These are phyloP conservation scores for Epichloe gansuensis DNA, from an alignment of 2,329 filamentous ascomycete species.

Conservation along the genomic window DNA sequence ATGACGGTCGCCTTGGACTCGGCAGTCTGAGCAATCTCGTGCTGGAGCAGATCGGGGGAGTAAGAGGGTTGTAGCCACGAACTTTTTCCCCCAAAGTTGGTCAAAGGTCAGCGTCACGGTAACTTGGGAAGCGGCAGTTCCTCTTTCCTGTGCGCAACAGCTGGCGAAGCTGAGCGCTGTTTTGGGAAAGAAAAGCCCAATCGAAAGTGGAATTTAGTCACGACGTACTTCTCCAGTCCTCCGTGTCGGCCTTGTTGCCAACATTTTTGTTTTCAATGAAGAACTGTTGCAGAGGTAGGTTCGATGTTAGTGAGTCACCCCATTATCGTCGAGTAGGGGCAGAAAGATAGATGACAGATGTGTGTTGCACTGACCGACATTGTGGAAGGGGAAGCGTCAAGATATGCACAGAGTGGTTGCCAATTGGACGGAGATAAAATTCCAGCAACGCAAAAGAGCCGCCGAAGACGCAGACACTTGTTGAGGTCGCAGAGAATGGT, in stretches of 20 bases:
- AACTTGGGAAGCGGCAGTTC: background rate
- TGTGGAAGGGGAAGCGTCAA: background rate
- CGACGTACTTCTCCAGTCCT: constrained; percentile 69
- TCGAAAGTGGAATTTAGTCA: background rate
- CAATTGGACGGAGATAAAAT: background rate
- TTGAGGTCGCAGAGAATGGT: background rate
- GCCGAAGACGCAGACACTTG: background rate
- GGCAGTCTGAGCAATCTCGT: constrained; percentile 62
- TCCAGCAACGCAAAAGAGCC: background rate
- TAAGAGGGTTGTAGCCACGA: constrained; percentile 86
- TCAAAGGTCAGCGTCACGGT: background rate
- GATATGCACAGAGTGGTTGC: background rate
- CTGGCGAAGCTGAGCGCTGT: background rate
- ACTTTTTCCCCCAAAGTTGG: constrained; percentile 31
- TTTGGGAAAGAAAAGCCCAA: background rate
- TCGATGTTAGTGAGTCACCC: constrained; percentile 17
- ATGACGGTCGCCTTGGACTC: constrained; percentile 55
- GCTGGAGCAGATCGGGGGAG: constrained; percentile 89
- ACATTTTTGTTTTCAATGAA: constrained; percentile 70
- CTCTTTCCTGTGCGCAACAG: background rate
- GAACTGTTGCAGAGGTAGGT: constrained; percentile 31
- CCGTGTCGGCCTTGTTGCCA: constrained; percentile 59
- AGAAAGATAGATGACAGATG: background rate
- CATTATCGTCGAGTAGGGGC: constrained; percentile 1
- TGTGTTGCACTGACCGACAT: constrained; percentile 7